Percentiles rank a stretch among this genome's conserved stretches.
phyloP scores from a whole-genome alignment of 1,284 basidiomycete genomes.

The Gomphus bonarii region DNA sequence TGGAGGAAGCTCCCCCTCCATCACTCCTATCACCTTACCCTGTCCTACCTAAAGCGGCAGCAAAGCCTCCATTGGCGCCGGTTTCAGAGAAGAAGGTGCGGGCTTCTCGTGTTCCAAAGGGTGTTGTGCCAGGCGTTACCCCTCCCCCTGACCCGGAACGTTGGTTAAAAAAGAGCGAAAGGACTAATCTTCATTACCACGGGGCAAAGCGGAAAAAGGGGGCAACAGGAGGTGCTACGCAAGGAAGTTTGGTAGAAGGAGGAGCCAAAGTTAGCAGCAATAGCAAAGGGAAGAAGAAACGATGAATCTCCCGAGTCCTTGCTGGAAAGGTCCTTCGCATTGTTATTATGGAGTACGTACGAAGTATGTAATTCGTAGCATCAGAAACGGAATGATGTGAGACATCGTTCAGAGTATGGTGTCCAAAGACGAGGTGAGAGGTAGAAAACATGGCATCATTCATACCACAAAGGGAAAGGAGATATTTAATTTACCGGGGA shows the following conservation, averaged over 20 bases:
- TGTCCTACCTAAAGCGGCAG: constrained; percentile 19
- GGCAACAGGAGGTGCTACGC: constrained; percentile 13
- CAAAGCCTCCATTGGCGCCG: constrained; percentile 19
- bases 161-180: constrained; percentile 74
- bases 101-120: constrained; percentile 56
- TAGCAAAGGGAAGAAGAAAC: constrained; percentile 12
- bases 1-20: constrained; percentile 55
- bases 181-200: constrained; percentile 28
- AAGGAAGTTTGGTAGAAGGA: constrained; percentile 13
- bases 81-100: constrained; percentile 34
- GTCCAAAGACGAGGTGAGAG: neutral
- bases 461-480: no score
- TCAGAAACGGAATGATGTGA: neutral
- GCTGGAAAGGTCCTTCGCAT: neutral
- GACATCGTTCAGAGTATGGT: neutral
- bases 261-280: constrained; percentile 6
- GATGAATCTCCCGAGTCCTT: neutral
- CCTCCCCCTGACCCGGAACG: constrained; percentile 71
- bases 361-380: neutral
- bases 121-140: constrained; percentile 63
- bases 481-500: neutral
- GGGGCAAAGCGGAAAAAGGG: constrained; percentile 11
- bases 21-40: constrained; percentile 24
- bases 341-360: neutral
- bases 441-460: neutral